These are phyloP conservation scores for Hippophae rhamnoides DNA, from an alignment of 306 rosid genomes.

Conservation along the genomic window DNA sequence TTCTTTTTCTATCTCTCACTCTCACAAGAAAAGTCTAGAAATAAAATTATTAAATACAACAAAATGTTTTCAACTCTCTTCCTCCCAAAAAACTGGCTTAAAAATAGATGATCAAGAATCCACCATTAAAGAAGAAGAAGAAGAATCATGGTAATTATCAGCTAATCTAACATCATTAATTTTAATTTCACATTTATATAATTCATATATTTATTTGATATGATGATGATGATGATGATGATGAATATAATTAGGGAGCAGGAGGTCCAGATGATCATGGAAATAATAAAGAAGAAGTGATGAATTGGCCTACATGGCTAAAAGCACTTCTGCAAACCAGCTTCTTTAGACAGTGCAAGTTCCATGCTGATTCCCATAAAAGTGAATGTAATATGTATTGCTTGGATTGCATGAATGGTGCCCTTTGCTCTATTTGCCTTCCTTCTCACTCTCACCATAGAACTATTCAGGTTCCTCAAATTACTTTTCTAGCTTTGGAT, in stretches of 20 bases:
- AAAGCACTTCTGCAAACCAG: slow-evolving; percentile 57
- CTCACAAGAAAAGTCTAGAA: background rate
- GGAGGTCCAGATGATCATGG: slow-evolving; percentile 83
- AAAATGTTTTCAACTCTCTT: background rate
- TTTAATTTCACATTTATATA: too few relatives aligned
- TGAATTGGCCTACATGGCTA: slow-evolving; percentile 89
- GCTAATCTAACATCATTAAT: too few relatives aligned
- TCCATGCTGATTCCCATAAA: slow-evolving; percentile 79
- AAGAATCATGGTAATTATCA: slow-evolving; percentile 59
- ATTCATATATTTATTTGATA: too few relatives aligned
- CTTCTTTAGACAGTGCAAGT: slow-evolving; percentile 82
- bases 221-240: too few relatives aligned
- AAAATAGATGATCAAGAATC: slow-evolving; percentile 39
- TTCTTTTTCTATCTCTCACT: slow-evolving; percentile 2
- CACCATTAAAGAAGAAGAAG: slow-evolving; percentile 58
- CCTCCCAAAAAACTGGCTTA: background rate
- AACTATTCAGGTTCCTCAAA: slow-evolving; percentile 55
- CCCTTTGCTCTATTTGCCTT: slow-evolving; percentile 89
- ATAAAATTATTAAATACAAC: too few relatives aligned
- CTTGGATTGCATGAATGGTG: slow-evolving; percentile 77
- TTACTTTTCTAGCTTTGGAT: too few relatives aligned
- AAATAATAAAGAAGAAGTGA: slow-evolving; percentile 10
- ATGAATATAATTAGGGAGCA: slow-evolving; percentile 51
- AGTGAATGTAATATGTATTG: slow-evolving; percentile 96
- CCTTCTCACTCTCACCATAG: slow-evolving; percentile 60